Percentiles rank a stretch among this genome's conserved stretches.
These are phyloP conservation scores for Fusarium anthophilum DNA, from an alignment of 2,329 filamentous ascomycete species.

Conservation along the genomic window DNA sequence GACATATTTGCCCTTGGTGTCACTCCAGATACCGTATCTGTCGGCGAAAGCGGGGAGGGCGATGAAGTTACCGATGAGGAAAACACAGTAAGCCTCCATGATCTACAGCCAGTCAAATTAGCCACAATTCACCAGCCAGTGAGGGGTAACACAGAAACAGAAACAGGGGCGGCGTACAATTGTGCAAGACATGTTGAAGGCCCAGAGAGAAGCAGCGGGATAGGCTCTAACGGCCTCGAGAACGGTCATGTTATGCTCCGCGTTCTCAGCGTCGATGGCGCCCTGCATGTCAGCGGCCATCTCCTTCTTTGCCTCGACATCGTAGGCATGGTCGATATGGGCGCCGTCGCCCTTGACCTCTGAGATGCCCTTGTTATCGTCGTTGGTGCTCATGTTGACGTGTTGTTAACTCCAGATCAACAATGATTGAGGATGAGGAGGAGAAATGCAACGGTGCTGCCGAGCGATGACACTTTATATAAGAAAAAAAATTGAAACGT, in stretches of 20 bases:
- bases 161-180: constrained; percentile 48
- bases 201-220: constrained; percentile 58
- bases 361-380: constrained; percentile 19
- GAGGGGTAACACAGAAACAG: not conserved
- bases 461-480: constrained; percentile 17
- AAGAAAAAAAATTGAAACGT: not conserved
- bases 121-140: not conserved
- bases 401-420: not conserved
- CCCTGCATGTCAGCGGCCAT: constrained; percentile 29
- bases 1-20: constrained; percentile 32
- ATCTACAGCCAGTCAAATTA: constrained; percentile 46
- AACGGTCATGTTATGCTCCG: constrained; percentile 53
- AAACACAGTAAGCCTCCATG: constrained; percentile 62
- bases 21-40: constrained; percentile 48
- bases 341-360: constrained; percentile 22
- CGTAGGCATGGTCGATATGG: constrained; percentile 32
- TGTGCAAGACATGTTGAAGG: constrained; percentile 60
- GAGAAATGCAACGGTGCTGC: constrained; percentile 4
- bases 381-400: constrained; percentile 29
- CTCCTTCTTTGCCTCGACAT: constrained; percentile 31
- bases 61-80: constrained; percentile 58
- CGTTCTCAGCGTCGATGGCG: constrained; percentile 50
- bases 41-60: constrained; percentile 52
- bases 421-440: constrained; percentile 9
- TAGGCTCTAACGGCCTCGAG: constrained; percentile 51